Percentiles rank a stretch among this genome's conserved stretches.
Conservation (phyloP, 2,329 filamentous ascomycete species). For the Aureobasidium sp. region DNA sequence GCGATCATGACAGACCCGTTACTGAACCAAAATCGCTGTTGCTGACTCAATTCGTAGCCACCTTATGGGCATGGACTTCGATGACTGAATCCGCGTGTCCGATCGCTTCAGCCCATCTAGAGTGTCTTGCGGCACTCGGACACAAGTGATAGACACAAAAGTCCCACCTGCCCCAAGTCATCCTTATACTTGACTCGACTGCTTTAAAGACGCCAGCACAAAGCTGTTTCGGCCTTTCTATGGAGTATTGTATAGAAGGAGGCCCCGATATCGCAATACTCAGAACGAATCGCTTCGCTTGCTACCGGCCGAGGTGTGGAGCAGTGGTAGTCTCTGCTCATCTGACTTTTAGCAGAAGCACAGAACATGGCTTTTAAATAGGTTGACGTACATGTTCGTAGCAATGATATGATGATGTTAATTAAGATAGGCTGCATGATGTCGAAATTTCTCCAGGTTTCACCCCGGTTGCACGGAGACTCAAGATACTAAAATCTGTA, state of each 20-base stretch:
- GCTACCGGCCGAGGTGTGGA: background rate
- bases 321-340: background rate
- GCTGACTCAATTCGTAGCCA: background rate
- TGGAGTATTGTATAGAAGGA: background rate
- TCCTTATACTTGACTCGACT: background rate
- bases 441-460: background rate
- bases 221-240: background rate
- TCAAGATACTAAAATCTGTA: background rate
- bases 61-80: constrained; percentile 71
- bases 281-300: background rate
- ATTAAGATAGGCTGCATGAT: background rate
- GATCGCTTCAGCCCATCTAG: background rate
- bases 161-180: background rate
- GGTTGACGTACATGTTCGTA: background rate
- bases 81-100: constrained; percentile 28
- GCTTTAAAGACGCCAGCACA: background rate
- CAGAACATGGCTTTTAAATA: background rate
- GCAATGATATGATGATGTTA: background rate
- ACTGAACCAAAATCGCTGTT: background rate
- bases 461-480: background rate
- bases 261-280: background rate
- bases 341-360: background rate
- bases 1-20: constrained; percentile 20
- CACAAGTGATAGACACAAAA: background rate
- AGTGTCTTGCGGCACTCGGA: no score